phyloP scores from a whole-genome alignment of 2,329 filamentous ascomycete species.

The Harringtonia aguacate region DNA sequence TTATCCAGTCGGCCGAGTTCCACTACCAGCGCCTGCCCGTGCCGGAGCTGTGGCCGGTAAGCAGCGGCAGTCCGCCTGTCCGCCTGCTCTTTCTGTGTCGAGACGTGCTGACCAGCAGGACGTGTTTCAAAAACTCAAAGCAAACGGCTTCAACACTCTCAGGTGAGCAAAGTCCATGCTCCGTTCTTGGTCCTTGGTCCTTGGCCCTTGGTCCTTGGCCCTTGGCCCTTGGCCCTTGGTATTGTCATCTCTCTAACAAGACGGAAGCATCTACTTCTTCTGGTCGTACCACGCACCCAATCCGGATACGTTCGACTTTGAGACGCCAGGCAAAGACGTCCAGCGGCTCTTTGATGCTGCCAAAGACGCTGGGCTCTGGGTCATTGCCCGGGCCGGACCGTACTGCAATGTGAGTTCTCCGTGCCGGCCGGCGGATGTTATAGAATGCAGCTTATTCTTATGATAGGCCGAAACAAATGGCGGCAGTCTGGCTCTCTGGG shows the following conservation, averaged over 20 bases:
- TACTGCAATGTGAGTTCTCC: constrained; percentile 29
- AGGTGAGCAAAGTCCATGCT: too few relatives aligned
- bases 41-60: constrained; percentile 36
- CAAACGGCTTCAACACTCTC: constrained; percentile 67
- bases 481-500: constrained; percentile 73
- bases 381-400: constrained; percentile 49
- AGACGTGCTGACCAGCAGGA: constrained; percentile 12
- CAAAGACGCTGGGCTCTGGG: constrained; percentile 60
- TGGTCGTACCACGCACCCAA: constrained; percentile 51
- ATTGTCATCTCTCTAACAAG: too few relatives aligned
- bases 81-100: not conserved
- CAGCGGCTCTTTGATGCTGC: constrained; percentile 71
- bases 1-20: constrained; percentile 38
- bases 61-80: too few relatives aligned
- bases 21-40: constrained; percentile 43
- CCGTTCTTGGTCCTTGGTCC: too few relatives aligned
- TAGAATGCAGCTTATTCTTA: not conserved
- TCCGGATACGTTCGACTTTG: constrained; percentile 59
- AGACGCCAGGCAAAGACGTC: constrained; percentile 40
- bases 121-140: constrained; percentile 68
- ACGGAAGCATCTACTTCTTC: constrained; percentile 38
- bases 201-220: too few relatives aligned
- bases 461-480: constrained; percentile 58
- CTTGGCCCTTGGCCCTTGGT: not conserved
- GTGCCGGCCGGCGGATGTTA: too few relatives aligned